Conservation (phyloP, 345 rosid species). For the Arabidopsis arenosa region DNA sequence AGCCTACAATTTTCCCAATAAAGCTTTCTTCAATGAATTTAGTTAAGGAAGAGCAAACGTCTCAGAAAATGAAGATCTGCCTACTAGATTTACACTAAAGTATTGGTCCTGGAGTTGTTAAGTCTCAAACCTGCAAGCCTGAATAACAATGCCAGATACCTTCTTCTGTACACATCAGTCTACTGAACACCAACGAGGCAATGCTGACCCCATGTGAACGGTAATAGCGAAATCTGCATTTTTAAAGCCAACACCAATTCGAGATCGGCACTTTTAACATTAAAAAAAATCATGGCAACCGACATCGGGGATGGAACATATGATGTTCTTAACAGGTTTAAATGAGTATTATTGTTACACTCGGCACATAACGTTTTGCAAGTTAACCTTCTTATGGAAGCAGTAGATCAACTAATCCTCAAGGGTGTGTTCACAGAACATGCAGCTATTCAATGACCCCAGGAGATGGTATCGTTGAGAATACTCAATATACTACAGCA, state of each 20-base stretch:
- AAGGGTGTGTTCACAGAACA: constrained; percentile 35
- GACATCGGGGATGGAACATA: constrained; percentile 65
- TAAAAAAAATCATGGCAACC: constrained; percentile 83
- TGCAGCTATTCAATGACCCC: constrained; percentile 15
- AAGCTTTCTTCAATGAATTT: constrained; percentile 28
- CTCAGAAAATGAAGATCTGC: constrained; percentile 1
- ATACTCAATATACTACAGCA: not conserved
- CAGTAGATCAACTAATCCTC: constrained; percentile 29
- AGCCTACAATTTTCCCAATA: constrained; percentile 5
- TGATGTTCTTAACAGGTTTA: constrained; percentile 55
- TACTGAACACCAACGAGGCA: constrained; percentile 94
- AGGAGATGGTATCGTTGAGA: constrained; percentile 1
- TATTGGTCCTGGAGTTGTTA: constrained; percentile 53
- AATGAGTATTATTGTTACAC: constrained; percentile 48
- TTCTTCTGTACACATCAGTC: constrained; percentile 79
- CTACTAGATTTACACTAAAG: constrained; percentile 25
- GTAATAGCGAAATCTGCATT: constrained; percentile 89
- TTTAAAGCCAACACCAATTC: constrained; percentile 92
- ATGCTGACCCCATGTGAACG: constrained; percentile 83
- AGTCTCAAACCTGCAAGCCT: constrained; percentile 80
- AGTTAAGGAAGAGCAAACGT: constrained; percentile 34
- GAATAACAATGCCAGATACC: constrained; percentile 78
- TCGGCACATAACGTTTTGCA: constrained; percentile 34
- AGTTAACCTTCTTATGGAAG: constrained; percentile 42
- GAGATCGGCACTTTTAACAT: constrained; percentile 83